Evolutionary conservation across 2,329 filamentous ascomycete species (phyloP), one percentile per base, ranked within the genome.

Genomic region (Blumeria hordei): DNA sequence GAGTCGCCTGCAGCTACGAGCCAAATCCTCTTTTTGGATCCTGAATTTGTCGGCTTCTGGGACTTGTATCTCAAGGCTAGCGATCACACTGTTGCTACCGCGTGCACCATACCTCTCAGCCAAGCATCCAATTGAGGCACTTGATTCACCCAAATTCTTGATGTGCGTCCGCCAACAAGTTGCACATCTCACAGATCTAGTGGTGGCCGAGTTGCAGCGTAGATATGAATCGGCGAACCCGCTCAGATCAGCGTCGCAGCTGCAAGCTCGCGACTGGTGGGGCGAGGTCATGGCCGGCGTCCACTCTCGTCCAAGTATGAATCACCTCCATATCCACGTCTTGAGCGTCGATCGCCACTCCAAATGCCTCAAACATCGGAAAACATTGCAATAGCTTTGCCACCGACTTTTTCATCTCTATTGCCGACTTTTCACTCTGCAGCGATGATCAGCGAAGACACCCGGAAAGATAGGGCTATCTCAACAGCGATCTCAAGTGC

Each of bases 371-470:
- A 85, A 81, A 69, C 80, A 90, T 64, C 74, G 80, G 59, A 90
- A n/a, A 88, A 66, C 92, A 96, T 69, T 96, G 94, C 69, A 86
- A 92, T 64, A 92, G 84, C 59, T 96, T 96, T 68, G 80, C 77
- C 35, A 93, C 88, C 54, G 76, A 77, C 3, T 98, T 96, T 66
- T 77, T 98, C 21, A 76, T 96, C 11, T 72, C 75, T 12, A 63
- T 96, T 32, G 79, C 79, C 21, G 84, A 88, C 57, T 90, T 95
- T 53, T 90, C 92, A 4, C 69, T 96, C 34, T 71, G 73, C 0
- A 58, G 70, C 32, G 76, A 81, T 55, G 86, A 93, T 65, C 67
- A 69, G 49, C 70, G 86, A 57, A 72, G 81, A 59, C 65, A 78
- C 55, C 74, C 78, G 0, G 71, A 69, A 0, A 68, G 67, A 56